A percentile compares a stretch with the other conserved stretches of the same genome.
Evolutionary conservation across 148 eudicot species (phyloP).

Genomic region (Pouteria glomerata): DNA sequence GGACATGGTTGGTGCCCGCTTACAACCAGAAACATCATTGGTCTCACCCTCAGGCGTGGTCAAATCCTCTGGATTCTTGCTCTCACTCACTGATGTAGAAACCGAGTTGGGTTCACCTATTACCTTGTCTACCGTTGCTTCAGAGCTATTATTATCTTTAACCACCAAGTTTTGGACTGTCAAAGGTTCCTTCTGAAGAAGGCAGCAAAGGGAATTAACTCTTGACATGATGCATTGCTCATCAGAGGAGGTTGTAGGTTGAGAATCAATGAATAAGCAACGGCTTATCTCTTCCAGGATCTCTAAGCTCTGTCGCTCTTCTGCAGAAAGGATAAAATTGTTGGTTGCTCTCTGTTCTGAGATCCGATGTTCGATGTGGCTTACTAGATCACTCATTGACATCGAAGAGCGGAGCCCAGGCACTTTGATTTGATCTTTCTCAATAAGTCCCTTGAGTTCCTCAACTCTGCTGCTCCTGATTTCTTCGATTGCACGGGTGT

Average conservation of each 20-base stretch:
- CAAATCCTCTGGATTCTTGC: neutral
- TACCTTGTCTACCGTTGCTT: slow-evolving; percentile 12
- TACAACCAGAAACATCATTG: slow-evolving; percentile 17
- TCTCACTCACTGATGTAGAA: slow-evolving; percentile 6
- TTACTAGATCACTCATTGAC: slow-evolving; percentile 79
- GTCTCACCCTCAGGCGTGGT: slow-evolving; percentile 4
- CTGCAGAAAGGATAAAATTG: slow-evolving; percentile 28
- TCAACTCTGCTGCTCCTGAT: slow-evolving; percentile 32
- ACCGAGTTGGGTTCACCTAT: slow-evolving; percentile 5
- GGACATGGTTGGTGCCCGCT: slow-evolving; percentile 41
- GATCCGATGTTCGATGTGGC: slow-evolving; percentile 63
- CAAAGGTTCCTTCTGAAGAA: slow-evolving; percentile 61
- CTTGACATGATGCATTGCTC: slow-evolving; percentile 72
- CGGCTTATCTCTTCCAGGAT: slow-evolving; percentile 69
- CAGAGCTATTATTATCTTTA: slow-evolving; percentile 16
- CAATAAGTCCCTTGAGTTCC: slow-evolving; percentile 34
- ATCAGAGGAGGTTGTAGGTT: slow-evolving; percentile 42
- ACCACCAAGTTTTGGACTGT: slow-evolving; percentile 21
- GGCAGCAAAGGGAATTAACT: slow-evolving; percentile 91
- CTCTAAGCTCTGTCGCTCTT: slow-evolving; percentile 43
- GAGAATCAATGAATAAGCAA: slow-evolving; percentile 61
- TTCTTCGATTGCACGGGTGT: slow-evolving; percentile 30
- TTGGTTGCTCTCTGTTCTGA: slow-evolving; percentile 56
- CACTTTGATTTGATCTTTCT: slow-evolving; percentile 50
- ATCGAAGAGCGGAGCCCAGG: slow-evolving; percentile 67